phyloP scores from a whole-genome alignment of 306 rosid genomes.

The Senna siamea region DNA sequence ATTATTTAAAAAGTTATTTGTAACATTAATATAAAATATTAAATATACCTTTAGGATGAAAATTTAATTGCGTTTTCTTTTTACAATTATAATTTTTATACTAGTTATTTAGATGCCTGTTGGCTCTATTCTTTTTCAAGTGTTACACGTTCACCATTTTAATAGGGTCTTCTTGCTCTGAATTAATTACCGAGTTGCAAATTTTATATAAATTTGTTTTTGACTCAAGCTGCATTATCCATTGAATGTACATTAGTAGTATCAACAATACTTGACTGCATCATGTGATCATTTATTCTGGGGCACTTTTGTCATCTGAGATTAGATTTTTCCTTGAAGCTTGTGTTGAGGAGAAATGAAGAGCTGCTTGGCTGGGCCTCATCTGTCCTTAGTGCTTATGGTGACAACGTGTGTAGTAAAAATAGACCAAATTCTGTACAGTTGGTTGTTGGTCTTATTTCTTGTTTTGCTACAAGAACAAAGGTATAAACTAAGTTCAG shows the following conservation, averaged over 20 bases:
- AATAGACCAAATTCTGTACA: too few species aligned
- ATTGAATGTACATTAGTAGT: neutral
- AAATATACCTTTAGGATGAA: too few species aligned
- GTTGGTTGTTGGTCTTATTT: too few species aligned
- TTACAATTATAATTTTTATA: too few species aligned
- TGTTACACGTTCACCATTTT: neutral
- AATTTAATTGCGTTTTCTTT: too few species aligned
- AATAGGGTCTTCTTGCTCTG: neutral
- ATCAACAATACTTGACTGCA: neutral
- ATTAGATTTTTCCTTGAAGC: conserved; percentile 40
- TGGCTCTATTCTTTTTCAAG: too few species aligned
- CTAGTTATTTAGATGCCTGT: too few species aligned
- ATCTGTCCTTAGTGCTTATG: neutral
- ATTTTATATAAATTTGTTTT: neutral
- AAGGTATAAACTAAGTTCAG: too few species aligned
- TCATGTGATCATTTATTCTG: neutral
- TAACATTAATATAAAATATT: too few species aligned
- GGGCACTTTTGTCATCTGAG: conserved; percentile 1
- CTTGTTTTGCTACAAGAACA: too few species aligned
- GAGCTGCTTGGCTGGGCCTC: conserved; percentile 31
- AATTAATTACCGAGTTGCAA: neutral
- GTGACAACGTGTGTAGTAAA: too few species aligned
- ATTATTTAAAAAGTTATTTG: too few species aligned
- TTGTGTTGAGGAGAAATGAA: conserved; percentile 46
- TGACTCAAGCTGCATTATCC: conserved; percentile 3